Evolutionary conservation across 345 rosid species (phyloP), one percentile per base, ranked within the genome.

Genomic region (Triadica sebifera): DNA sequence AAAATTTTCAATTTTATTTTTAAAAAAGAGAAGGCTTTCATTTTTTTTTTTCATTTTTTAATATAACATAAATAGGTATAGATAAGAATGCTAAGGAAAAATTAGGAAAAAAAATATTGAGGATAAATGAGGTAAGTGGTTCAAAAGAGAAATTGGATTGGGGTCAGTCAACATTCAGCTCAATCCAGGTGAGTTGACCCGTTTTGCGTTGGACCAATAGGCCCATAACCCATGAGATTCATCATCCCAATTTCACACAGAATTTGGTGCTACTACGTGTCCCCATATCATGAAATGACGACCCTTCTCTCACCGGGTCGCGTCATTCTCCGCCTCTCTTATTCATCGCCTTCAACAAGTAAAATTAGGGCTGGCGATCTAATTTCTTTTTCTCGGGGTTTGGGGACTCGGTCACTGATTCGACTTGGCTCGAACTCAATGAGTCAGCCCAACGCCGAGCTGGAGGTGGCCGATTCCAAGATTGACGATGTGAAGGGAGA

Each of bases 371-470:
- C 50, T 49, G 13, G 34, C 7, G 17, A 12, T 58, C 73, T 39
- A 70, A 4, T 43, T 15, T 29, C 12, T 37, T 53, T 62, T 22
- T 8, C 61, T 6, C 41, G 19, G 58, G 12, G n/a, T 6, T 8
- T 53, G 19, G 1, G 69, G 17, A 65, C 15, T 19, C 39, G 15
- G 38, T 60, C 60, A n/a, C 45, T 57, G 12, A 69, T 52, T 25
- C 74, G 76, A 11, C 9, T 62, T 39, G 4, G 69, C 15, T 74
- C 70, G 3, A 80, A 49, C 61, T 67, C 85, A 5, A 92, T 87
- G 94, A 92, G 81, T 52, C 78, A 79, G 39, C 53, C 73, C 19
- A 22, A 46, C 47, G 73, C 77, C n/a, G 82, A 77, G 25, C 52
- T 67, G 19, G 70, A 51, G 29, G 10, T 72, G 19, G 70, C 71